Percentiles rank a stretch among this genome's conserved stretches.
Evolutionary conservation across 129 eudicot species (phyloP).

Genomic region (Escallonia herrerae): DNA sequence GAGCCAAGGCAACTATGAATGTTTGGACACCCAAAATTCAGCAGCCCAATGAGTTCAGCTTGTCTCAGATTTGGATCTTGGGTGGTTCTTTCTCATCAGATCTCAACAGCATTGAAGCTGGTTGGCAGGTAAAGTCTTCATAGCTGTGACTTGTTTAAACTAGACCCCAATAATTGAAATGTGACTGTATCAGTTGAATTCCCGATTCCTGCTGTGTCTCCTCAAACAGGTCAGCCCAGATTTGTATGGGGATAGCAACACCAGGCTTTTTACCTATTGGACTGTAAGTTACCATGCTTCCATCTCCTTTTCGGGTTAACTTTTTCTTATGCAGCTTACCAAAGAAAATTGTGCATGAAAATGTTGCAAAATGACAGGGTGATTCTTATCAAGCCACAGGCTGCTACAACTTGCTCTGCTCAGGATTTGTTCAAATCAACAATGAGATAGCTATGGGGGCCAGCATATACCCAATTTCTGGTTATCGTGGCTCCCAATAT

Average conservation of each 20-base stretch:
- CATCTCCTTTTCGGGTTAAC: not conserved
- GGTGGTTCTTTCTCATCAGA: constrained; percentile 86
- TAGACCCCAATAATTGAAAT: no score
- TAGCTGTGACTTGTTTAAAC: not conserved
- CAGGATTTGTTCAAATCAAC: constrained; percentile 75
- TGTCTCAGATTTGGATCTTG: constrained; percentile 77
- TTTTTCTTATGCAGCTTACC: not conserved
- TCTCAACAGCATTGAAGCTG: constrained; percentile 93
- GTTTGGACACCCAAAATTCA: constrained; percentile 82
- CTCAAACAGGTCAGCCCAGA: constrained; percentile 70
- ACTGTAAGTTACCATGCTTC: constrained; percentile 49
- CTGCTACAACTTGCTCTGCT: constrained; percentile 77
- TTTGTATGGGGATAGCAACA: constrained; percentile 81
- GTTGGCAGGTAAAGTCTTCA: constrained; percentile 65
- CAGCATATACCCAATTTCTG: constrained; percentile 62
- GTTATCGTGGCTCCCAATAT: constrained; percentile 54
- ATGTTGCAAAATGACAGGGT: constrained; percentile 37
- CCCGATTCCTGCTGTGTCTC: constrained; percentile 4
- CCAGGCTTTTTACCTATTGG: constrained; percentile 94
- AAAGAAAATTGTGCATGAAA: not conserved
- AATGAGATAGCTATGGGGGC: constrained; percentile 79
- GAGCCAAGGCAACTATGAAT: constrained; percentile 90
- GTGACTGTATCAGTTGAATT: not conserved
- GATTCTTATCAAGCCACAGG: constrained; percentile 88
- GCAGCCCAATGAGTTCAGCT: constrained; percentile 75